Conservation (phyloP, 2,329 filamentous ascomycete genomes). For the Hymenoscyphus scutula region DNA sequence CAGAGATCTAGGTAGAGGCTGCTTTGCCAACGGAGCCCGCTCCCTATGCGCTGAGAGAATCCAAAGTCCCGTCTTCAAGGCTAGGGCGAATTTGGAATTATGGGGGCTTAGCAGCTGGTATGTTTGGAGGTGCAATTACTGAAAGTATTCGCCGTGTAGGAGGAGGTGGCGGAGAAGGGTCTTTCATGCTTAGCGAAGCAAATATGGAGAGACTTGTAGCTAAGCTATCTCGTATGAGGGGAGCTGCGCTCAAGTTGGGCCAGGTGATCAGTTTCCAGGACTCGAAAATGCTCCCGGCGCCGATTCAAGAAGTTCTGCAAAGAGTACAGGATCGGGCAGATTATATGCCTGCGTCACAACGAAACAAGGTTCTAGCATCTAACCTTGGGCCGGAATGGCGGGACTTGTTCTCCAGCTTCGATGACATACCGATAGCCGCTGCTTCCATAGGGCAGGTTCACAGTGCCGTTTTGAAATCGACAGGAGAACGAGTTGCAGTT, state of each 20-base stretch:
- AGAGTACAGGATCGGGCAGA: conserved; percentile 95
- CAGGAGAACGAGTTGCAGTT: conserved; percentile 76
- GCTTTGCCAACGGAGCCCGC: conserved; percentile 27
- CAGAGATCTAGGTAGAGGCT: conserved; percentile 35
- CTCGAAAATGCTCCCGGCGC: conserved; percentile 84
- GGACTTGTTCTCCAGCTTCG: conserved; percentile 77
- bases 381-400: conserved; percentile 86
- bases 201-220: conserved; percentile 94
- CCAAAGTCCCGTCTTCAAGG: conserved; percentile 83
- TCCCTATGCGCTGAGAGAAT: conserved; percentile 76
- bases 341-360: conserved; percentile 95
- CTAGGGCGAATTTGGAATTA: conserved; percentile 93
- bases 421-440: conserved; percentile 88
- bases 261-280: conserved; percentile 99
- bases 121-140: conserved; percentile 88
- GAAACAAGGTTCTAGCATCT: conserved; percentile 74
- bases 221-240: conserved; percentile 93
- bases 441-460: conserved; percentile 98
- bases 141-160: conserved; percentile 80
- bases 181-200: conserved; percentile 78
- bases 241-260: conserved; percentile 92
- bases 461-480: conserved; percentile 74
- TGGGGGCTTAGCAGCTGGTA: conserved; percentile 85
- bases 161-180: conserved; percentile 66
- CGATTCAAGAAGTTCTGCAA: conserved; percentile 86